Evolutionary conservation across 2,329 filamentous ascomycete genomes (phyloP).

Genomic region (Podosphaera leucotricha): DNA sequence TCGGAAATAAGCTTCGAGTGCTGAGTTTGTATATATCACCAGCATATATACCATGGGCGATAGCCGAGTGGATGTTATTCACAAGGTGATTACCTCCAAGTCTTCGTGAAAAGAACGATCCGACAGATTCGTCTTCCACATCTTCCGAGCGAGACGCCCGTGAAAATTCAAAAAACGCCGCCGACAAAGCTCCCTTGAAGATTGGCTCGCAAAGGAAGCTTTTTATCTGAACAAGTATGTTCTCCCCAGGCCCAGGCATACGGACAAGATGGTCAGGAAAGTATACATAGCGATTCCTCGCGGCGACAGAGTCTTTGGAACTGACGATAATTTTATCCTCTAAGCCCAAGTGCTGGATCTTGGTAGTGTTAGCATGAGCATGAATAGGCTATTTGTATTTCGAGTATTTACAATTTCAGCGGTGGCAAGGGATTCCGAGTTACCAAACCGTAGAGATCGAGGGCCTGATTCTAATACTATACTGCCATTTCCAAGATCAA

Average conservation of each 20-base stretch:
- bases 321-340: constrained; percentile 31
- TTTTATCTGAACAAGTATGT: constrained; percentile 14
- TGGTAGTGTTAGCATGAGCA: not conserved
- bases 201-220: constrained; percentile 28
- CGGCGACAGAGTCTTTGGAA: constrained; percentile 24
- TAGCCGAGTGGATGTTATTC: constrained; percentile 52
- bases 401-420: constrained; percentile 7
- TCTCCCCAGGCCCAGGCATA: constrained; percentile 24
- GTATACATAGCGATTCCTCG: constrained; percentile 56
- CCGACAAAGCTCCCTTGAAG: constrained; percentile 21
- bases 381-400: not conserved
- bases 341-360: constrained; percentile 36
- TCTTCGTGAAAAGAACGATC: constrained; percentile 34
- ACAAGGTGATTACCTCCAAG: constrained; percentile 29
- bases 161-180: constrained; percentile 12
- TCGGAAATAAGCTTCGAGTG: constrained; percentile 29
- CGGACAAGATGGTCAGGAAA: constrained; percentile 62
- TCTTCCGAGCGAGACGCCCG: constrained; percentile 15
- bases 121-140: constrained; percentile 45
- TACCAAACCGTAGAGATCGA: constrained; percentile 21
- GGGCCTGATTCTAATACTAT: constrained; percentile 71
- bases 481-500: constrained; percentile 33
- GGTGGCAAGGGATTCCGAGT: constrained; percentile 8
- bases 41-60: constrained; percentile 75
- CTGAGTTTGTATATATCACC: constrained; percentile 70